Percentiles rank a stretch among this genome's conserved stretches.
phyloP scores from a whole-genome alignment of 1,284 basidiomycete genomes.

The Ustilago bromivora region DNA sequence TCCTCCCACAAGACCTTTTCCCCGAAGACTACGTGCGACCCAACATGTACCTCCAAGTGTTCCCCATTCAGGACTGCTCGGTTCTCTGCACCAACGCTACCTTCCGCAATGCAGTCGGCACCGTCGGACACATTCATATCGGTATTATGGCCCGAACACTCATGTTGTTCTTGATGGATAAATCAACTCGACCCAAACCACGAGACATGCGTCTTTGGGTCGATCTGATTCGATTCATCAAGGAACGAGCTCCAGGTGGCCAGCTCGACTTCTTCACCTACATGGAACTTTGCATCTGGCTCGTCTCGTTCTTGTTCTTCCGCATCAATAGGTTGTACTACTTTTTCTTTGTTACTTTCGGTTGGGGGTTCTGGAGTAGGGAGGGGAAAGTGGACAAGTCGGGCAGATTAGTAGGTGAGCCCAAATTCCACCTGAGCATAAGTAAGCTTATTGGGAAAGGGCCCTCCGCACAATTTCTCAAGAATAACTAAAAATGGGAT shows the following conservation, averaged over 20 bases:
- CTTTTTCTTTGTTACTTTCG: conserved; percentile 65
- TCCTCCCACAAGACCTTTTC: conserved; percentile 76
- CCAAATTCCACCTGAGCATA: conserved; percentile 56
- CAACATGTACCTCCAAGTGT: conserved; percentile 77
- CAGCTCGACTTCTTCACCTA: conserved; percentile 78
- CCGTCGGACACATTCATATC: conserved; percentile 61
- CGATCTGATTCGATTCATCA: conserved; percentile 75
- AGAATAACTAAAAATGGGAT: conserved; percentile 15
- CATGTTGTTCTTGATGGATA: conserved; percentile 75
- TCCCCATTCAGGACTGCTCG: conserved; percentile 75
- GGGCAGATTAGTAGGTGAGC: conserved; percentile 41
- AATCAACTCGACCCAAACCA: conserved; percentile 73
- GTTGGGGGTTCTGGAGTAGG: conserved; percentile 63
- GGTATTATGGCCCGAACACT: conserved; percentile 75
- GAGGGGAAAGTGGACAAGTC: conserved; percentile 45
- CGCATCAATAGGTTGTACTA: conserved; percentile 51
- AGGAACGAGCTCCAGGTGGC: conserved; percentile 74
- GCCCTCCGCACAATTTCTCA: conserved; percentile 41
- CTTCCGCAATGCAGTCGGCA: conserved; percentile 72
- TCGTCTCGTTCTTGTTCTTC: conserved; percentile 62
- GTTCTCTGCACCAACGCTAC: conserved; percentile 76
- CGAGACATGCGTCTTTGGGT: conserved; percentile 79
- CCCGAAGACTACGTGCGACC: conserved; percentile 74
- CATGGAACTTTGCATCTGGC: conserved; percentile 73
- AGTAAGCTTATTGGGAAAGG: conserved; percentile 52